phyloP scores from a whole-genome alignment of 2,329 filamentous ascomycete genomes.

The Helotiales sp. region DNA sequence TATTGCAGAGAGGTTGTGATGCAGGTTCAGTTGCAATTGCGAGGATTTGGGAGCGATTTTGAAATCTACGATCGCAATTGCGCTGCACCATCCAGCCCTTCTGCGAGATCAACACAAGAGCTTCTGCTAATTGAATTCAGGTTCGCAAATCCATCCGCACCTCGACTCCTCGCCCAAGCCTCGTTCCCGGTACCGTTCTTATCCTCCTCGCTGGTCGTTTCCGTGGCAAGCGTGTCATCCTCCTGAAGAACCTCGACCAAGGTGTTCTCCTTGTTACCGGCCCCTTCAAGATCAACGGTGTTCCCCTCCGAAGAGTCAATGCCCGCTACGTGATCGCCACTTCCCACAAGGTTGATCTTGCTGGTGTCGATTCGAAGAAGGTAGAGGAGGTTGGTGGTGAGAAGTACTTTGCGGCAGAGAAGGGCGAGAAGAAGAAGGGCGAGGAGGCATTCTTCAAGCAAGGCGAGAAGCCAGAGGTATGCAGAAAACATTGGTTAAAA shows the following conservation, averaged over 20 bases:
- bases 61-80: conserved; percentile 25
- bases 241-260: conserved; percentile 96
- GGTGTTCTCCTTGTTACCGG: conserved; percentile 98
- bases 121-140: conserved; percentile 50
- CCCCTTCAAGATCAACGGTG: conserved; percentile 99
- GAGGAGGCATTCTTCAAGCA: conserved; percentile 99
- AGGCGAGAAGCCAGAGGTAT: conserved; percentile 95
- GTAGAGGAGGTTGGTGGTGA: conserved; percentile 69
- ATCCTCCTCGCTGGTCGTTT: conserved; percentile 99
- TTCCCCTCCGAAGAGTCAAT: conserved; percentile 93
- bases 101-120: not conserved
- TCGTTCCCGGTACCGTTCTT: conserved; percentile 92
- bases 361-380: conserved; percentile 87
- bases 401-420: conserved; percentile 97
- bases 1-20: conserved; percentile 8
- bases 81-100: not conserved
- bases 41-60: conserved; percentile 4
- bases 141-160: conserved; percentile 91
- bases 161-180: conserved; percentile 82
- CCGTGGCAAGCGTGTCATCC: conserved; percentile 99
- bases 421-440: conserved; percentile 89
- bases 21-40: conserved; percentile 11
- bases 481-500: conserved; percentile 38
- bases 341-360: conserved; percentile 80
- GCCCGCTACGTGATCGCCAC: conserved; percentile 92